A percentile compares a stretch with the other conserved stretches of the same genome.
Conservation (phyloP, 495 filamentous ascomycete genomes). For the Lentithecium fluviatile region DNA sequence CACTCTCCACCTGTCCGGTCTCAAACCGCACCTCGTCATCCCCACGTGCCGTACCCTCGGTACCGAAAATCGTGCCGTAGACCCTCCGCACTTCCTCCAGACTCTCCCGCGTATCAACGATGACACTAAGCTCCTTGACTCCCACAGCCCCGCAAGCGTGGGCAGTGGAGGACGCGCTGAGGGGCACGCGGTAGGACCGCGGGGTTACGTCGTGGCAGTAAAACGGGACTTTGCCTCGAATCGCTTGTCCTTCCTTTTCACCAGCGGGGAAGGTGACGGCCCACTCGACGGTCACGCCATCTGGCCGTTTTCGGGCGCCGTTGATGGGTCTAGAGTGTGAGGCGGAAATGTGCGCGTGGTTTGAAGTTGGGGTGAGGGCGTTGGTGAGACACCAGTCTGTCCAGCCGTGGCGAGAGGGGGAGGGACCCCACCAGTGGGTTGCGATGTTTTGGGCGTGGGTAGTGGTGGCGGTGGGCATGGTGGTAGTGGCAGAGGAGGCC, state of each 20-base stretch:
- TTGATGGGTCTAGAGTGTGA: slow-evolving; percentile 38
- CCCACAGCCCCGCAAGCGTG: slow-evolving; percentile 51
- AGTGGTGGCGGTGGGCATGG: too few relatives aligned
- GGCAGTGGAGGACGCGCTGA: slow-evolving; percentile 34
- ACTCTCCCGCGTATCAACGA: slow-evolving; percentile 34
- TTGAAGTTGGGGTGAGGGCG: slow-evolving; percentile 19
- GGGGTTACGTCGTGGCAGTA: slow-evolving; percentile 58
- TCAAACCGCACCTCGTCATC: slow-evolving; percentile 5
- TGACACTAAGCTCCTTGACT: slow-evolving; percentile 46
- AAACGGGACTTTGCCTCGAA: slow-evolving; percentile 49
- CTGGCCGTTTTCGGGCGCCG: slow-evolving; percentile 48
- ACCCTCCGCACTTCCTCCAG: slow-evolving; percentile 27
- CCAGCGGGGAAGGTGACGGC: slow-evolving; percentile 50
- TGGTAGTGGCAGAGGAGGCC: slow-evolving; percentile 34
- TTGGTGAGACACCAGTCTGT: slow-evolving; percentile 57
- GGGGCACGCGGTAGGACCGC: slow-evolving; percentile 49
- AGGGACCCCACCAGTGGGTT: slow-evolving; percentile 53
- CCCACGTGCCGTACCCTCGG: slow-evolving; percentile 2
- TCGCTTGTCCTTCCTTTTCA: slow-evolving; percentile 21
- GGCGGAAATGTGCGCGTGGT: slow-evolving; percentile 29
- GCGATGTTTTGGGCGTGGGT: background rate
- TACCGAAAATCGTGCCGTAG: slow-evolving; percentile 18
- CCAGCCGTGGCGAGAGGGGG: slow-evolving; percentile 49
- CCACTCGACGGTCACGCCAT: slow-evolving; percentile 53
- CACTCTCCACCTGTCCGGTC: slow-evolving; percentile 7